These are phyloP conservation scores for Lasiodiplodia gonubiensis DNA, from an alignment of 2,329 filamentous ascomycete genomes.

Conservation along the genomic window DNA sequence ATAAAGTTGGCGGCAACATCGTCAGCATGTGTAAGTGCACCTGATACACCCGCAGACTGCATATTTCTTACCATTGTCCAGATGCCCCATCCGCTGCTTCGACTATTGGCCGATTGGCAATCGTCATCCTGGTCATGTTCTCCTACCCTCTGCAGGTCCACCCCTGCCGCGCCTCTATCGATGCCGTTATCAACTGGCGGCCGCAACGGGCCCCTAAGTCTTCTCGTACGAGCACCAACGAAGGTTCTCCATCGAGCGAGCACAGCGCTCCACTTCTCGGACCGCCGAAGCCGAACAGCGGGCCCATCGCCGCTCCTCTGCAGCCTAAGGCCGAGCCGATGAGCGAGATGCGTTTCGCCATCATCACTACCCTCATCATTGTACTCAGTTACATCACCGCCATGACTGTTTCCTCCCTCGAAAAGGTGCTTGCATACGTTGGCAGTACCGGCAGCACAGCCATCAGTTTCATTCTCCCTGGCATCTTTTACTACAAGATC, in stretches of 20 bases:
- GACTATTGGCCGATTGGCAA: conserved; percentile 92
- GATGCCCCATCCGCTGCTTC: conserved; percentile 76
- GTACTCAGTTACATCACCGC: conserved; percentile 84
- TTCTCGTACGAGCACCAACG: conserved; percentile 10
- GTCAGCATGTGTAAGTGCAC: conserved; percentile 69
- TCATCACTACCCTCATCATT: conserved; percentile 86
- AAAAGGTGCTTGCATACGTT: conserved; percentile 92
- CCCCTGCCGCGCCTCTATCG: conserved; percentile 91
- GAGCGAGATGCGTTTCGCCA: conserved; percentile 84
- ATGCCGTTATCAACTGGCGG: conserved; percentile 93
- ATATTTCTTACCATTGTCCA: neutral
- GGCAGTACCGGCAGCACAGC: conserved; percentile 92
- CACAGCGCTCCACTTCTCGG: conserved; percentile 42
- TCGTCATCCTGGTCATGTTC: conserved; percentile 94
- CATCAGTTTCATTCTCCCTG: conserved; percentile 95
- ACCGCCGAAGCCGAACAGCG: conserved; percentile 31
- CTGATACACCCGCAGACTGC: conserved; percentile 62
- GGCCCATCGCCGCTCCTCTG: conserved; percentile 7
- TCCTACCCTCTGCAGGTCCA: conserved; percentile 95
- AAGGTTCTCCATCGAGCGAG: conserved; percentile 50
- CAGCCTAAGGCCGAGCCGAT: conserved; percentile 60
- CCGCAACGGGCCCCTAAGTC: conserved; percentile 53
- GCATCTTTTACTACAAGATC: conserved; percentile 98
- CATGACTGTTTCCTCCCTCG: conserved; percentile 87
- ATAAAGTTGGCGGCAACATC: conserved; percentile 89